These are phyloP conservation scores for Dactylellina parvicollis DNA, from an alignment of 2,329 filamentous ascomycete genomes.

Conservation along the genomic window DNA sequence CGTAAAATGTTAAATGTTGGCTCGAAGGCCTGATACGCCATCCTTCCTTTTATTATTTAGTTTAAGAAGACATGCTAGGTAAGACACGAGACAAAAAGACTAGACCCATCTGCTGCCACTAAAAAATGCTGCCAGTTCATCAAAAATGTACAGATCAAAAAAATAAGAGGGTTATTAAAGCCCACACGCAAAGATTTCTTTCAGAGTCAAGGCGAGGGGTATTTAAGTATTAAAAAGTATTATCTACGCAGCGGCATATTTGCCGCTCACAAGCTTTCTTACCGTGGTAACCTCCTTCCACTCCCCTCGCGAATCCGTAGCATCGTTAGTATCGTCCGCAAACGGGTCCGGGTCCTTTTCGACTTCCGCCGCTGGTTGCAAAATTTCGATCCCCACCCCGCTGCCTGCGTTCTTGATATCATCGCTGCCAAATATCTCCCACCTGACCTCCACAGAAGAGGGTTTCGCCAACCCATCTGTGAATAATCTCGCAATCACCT, in stretches of 20 bases:
- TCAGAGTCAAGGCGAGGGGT: conserved; percentile 30
- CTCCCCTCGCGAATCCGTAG: conserved; percentile 60
- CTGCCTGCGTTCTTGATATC: conserved; percentile 66
- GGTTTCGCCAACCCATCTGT: conserved; percentile 77
- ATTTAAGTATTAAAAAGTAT: conserved; percentile 54
- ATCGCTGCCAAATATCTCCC: conserved; percentile 72
- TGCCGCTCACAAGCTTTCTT: conserved; percentile 77
- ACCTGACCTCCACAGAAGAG: conserved; percentile 82
- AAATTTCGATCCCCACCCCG: conserved; percentile 70
- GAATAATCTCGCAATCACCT: conserved; percentile 83
- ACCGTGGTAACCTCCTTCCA: conserved; percentile 76
- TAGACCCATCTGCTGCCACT: conserved; percentile 27
- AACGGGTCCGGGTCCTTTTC: conserved; percentile 78
- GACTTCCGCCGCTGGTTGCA: conserved; percentile 63
- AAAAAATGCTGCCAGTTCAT: conserved; percentile 31
- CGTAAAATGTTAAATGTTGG: conserved; percentile 1
- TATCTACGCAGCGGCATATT: conserved; percentile 71
- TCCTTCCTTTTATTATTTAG: conserved; percentile 11
- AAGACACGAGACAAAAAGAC: neutral
- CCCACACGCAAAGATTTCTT: conserved; percentile 48
- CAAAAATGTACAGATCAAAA: conserved; percentile 49
- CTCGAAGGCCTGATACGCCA: conserved; percentile 10
- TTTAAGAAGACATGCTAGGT: neutral
- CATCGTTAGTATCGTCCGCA: conserved; percentile 68
- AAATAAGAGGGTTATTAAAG: conserved; percentile 54